Evolutionary conservation across 2,329 filamentous ascomycete species (phyloP).

Genomic region (Lachnellula cervina): DNA sequence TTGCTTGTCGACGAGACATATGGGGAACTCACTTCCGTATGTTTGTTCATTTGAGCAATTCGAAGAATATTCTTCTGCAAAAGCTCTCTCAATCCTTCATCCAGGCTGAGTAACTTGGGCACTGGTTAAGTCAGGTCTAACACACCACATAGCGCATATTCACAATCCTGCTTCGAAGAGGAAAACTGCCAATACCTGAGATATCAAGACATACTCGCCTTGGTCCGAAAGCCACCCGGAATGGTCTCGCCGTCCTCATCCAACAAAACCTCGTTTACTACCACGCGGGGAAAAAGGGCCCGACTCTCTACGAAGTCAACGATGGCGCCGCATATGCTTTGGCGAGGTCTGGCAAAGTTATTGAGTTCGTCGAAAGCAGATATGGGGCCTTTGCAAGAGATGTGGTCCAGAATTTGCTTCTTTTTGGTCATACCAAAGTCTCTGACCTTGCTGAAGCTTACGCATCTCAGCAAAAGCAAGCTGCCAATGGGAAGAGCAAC

Average conservation of each 20-base stretch:
- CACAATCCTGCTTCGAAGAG: conserved; percentile 69
- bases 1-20: conserved; percentile 85
- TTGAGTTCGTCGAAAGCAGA: conserved; percentile 67
- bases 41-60: conserved; percentile 31
- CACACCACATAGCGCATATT: conserved; percentile 68
- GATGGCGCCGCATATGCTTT: conserved; percentile 75
- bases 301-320: conserved; percentile 81
- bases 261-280: conserved; percentile 85
- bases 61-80: neutral
- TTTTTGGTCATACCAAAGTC: conserved; percentile 72
- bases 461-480: conserved; percentile 24
- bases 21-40: conserved; percentile 86
- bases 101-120: conserved; percentile 14
- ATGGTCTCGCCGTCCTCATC: conserved; percentile 77
- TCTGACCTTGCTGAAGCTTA: conserved; percentile 65
- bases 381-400: conserved; percentile 71
- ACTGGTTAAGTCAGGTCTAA: conserved; percentile 22
- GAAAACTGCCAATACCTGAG: conserved; percentile 66
- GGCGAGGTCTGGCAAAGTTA: conserved; percentile 73
- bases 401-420: conserved; percentile 69
- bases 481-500: conserved; percentile 32
- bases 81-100: conserved; percentile 7
- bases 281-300: conserved; percentile 51
- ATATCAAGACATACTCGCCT: conserved; percentile 70
- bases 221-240: conserved; percentile 67